Conservation (phyloP, 805 yeast genomes). For the Komagataella populi region DNA sequence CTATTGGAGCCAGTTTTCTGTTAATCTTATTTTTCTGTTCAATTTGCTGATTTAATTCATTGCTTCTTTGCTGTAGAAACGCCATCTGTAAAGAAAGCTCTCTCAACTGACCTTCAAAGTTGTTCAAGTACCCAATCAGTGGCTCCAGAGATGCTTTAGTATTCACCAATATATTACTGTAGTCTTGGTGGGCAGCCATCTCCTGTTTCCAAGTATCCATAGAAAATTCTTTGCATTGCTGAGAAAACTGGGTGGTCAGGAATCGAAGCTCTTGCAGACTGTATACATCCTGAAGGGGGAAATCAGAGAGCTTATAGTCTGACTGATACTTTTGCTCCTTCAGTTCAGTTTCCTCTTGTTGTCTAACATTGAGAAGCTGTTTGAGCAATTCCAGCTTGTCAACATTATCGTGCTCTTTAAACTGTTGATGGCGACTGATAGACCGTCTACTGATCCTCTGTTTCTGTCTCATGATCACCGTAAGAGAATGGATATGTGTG, state of each 20-base stretch:
- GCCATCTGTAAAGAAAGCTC: slow-evolving; percentile 49
- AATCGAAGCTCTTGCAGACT: slow-evolving; percentile 13
- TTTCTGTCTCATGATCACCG: slow-evolving; percentile 1
- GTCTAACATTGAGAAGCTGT: neutral
- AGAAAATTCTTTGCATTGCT: slow-evolving; percentile 2
- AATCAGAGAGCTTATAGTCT: neutral
- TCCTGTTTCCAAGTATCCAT: slow-evolving; percentile 5
- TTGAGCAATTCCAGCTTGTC: neutral
- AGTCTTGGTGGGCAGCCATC: slow-evolving; percentile 11
- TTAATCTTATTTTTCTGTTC: slow-evolving; percentile 33
- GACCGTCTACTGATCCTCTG: slow-evolving; percentile 7
- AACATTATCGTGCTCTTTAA: neutral
- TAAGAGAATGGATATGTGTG: neutral
- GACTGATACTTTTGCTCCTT: neutral
- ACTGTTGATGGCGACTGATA: slow-evolving; percentile 5
- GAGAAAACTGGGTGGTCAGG: slow-evolving; percentile 8
- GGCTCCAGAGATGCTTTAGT: slow-evolving; percentile 30
- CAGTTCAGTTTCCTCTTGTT: neutral
- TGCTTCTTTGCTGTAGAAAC: slow-evolving; percentile 39
- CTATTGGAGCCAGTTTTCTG: slow-evolving; percentile 52
- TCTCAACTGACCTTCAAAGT: slow-evolving; percentile 45
- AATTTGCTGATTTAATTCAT: slow-evolving; percentile 31
- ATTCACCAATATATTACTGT: slow-evolving; percentile 13
- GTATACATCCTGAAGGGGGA: slow-evolving; percentile 1
- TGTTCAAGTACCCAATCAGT: slow-evolving; percentile 33